phyloP scores from a whole-genome alignment of 257 asterid species.

The Ocimum tenuiflorum region DNA sequence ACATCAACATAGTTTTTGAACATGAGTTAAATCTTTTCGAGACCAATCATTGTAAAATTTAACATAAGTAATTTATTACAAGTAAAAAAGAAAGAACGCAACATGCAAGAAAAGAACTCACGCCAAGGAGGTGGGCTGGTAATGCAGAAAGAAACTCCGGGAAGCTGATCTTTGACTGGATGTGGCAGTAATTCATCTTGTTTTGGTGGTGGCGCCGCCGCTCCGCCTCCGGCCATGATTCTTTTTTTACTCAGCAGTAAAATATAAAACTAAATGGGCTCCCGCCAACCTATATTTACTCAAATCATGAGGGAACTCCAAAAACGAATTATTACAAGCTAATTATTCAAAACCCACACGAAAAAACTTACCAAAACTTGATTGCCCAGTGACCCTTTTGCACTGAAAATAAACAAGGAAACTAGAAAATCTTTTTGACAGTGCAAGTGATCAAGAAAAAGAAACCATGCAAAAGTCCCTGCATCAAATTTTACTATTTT shows the following conservation, averaged over 20 bases:
- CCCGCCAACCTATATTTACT: neutral
- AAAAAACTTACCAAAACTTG: neutral
- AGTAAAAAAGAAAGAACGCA: neutral
- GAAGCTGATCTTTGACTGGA: constrained; percentile 79
- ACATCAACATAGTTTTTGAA: neutral
- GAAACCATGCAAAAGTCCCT: constrained; percentile 24
- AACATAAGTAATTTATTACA: neutral
- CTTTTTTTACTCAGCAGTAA: neutral
- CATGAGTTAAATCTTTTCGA: neutral
- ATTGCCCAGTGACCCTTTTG: neutral
- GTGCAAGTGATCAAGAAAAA: neutral
- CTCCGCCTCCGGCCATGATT: constrained; percentile 71
- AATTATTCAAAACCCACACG: neutral
- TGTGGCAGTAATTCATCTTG: constrained; percentile 73
- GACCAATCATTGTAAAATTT: neutral
- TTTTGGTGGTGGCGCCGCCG: constrained; percentile 63
- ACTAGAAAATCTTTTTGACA: neutral
- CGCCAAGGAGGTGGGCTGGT: constrained; percentile 98
- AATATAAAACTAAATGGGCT: neutral
- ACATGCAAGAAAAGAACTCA: constrained; percentile 30
- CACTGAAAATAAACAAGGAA: neutral
- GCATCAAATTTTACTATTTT: neutral
- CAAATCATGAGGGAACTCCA: constrained; percentile 10
- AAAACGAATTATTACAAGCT: constrained; percentile 1
- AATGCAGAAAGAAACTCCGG: constrained; percentile 82